Evolutionary conservation across 2,329 filamentous ascomycete species (phyloP).

Genomic region (Chalaropsis ovoidea): DNA sequence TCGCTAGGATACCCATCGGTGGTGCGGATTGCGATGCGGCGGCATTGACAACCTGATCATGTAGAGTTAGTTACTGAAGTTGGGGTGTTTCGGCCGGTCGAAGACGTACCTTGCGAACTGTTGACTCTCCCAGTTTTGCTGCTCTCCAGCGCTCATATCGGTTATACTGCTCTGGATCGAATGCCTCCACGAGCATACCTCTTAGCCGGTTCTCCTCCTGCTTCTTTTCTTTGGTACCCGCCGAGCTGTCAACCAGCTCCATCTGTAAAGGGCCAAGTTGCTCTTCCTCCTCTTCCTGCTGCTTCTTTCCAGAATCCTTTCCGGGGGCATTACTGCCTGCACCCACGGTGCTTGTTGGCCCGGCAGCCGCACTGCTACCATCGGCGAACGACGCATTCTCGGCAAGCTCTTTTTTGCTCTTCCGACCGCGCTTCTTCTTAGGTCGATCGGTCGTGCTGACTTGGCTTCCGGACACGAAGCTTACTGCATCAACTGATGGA

Average conservation of each 20-base stretch:
- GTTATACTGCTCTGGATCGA: slow-evolving; percentile 56
- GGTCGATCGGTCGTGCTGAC: slow-evolving; percentile 38
- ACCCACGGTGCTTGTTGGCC: slow-evolving; percentile 35
- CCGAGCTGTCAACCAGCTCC: slow-evolving; percentile 48
- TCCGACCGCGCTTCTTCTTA: slow-evolving; percentile 53
- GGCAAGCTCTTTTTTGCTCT: slow-evolving; percentile 48
- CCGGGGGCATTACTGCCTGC: slow-evolving; percentile 37
- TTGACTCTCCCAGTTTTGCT: slow-evolving; percentile 56
- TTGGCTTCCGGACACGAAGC: slow-evolving; percentile 52
- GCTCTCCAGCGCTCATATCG: slow-evolving; percentile 63
- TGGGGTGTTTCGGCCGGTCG: slow-evolving; percentile 14
- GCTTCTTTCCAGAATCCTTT: slow-evolving; percentile 37
- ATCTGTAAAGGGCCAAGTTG: slow-evolving; percentile 36
- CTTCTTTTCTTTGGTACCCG: slow-evolving; percentile 57
- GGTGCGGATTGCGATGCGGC: slow-evolving; percentile 72
- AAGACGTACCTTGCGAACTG: slow-evolving; percentile 53
- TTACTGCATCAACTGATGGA: slow-evolving; percentile 53
- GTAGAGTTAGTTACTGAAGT: neutral
- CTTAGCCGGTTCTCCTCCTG: slow-evolving; percentile 49
- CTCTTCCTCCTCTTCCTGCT: slow-evolving; percentile 49
- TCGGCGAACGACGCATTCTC: slow-evolving; percentile 37
- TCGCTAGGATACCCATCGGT: slow-evolving; percentile 61
- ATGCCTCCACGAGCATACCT: slow-evolving; percentile 53
- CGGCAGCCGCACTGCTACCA: slow-evolving; percentile 35
- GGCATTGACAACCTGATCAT: slow-evolving; percentile 59